phyloP scores from a whole-genome alignment of 129 eudicot genomes.

The sunflower (Helianthus annuus) region DNA sequence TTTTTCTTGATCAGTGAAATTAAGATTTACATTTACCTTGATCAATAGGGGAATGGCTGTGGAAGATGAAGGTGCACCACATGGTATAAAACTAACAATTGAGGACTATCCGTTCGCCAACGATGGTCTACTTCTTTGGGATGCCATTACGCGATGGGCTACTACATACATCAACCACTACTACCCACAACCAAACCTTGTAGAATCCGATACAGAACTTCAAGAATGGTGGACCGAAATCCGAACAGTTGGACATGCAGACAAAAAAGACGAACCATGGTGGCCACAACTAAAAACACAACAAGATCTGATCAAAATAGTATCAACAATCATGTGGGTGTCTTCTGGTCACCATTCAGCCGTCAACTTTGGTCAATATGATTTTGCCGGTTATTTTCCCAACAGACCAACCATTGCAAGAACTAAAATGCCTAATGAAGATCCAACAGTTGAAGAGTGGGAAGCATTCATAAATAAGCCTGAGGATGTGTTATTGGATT shows the following conservation, averaged over 20 bases:
- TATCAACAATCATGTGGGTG: conserved; percentile 41
- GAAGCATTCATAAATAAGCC: conserved; percentile 26
- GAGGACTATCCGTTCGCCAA: conserved; percentile 53
- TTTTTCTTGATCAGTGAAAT: background rate
- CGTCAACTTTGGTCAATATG: too few relatives aligned
- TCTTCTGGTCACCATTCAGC: conserved; percentile 49
- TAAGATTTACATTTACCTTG: background rate
- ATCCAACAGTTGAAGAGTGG: conserved; percentile 34
- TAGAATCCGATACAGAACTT: conserved; percentile 30
- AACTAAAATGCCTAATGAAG: conserved; percentile 41
- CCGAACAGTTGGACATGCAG: too few relatives aligned
- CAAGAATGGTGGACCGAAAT: too few relatives aligned
- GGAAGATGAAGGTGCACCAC: conserved; percentile 45
- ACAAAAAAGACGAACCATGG: too few relatives aligned
- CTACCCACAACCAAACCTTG: conserved; percentile 31
- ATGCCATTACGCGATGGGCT: conserved; percentile 45
- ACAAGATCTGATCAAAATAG: conserved; percentile 24
- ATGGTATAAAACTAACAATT: conserved; percentile 43
- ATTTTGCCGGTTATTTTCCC: conserved; percentile 14
- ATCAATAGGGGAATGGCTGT: conserved; percentile 56
- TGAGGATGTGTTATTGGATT: conserved; percentile 26
- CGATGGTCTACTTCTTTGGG: conserved; percentile 55
- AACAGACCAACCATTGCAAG: conserved; percentile 39
- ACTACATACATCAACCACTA: conserved; percentile 35
- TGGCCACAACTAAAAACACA: conserved; percentile 41